Base-by-base conservation (phyloP, 768 basidiomycete genomes). In the Roridomyces roridus region DNA sequence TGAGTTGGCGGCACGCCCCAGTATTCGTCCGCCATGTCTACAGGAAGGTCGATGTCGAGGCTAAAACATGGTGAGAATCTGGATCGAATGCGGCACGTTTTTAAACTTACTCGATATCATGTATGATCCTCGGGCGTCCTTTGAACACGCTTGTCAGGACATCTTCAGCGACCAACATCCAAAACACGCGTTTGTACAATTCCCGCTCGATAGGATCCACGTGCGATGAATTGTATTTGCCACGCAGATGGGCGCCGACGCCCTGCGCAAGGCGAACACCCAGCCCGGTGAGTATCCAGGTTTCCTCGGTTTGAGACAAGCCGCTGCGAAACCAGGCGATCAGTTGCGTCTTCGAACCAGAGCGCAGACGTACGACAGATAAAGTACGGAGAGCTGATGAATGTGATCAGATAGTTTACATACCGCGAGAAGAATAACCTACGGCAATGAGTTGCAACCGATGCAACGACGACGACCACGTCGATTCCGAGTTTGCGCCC, bases 191-290 rank as follows among this genome's bases (percentile, higher is more conserved):
- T 17, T 50, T 42, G n/a, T 51, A 57, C 2, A 46, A 21, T 18
- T 57, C 56, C 5, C 34, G 41, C 5, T 44, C 24, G 17, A 46
- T 20, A 1, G 36, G 44, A 11, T 26, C 34, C 37, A 51, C 17
- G 20, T 17, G 31, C 1, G 36, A n/a, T n/a, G n/a, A n/a, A n/a
- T n/a, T 21, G 28, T 57, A 57, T 11, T 43, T 49, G 11, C 15
- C 20, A 2, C 43, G 49, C 10, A 18, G 21, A 39, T 57, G 43
- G 0, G 43, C 56, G 1, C 49, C 56, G 3, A 37, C 42, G 3
- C 43, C 56, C 23, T 57, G 49, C 2, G 56, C 56, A 14, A 51
- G 28, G 23, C 51, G 51, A 10, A 52, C 29, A 0, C 51, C 51
- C 1, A 52, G 21, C 10, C 41, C 41, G 10, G 42, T 42, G 14